phyloP scores from a whole-genome alignment of 371 early-diverging fungal genomes.

The Mucor plumbeus region DNA sequence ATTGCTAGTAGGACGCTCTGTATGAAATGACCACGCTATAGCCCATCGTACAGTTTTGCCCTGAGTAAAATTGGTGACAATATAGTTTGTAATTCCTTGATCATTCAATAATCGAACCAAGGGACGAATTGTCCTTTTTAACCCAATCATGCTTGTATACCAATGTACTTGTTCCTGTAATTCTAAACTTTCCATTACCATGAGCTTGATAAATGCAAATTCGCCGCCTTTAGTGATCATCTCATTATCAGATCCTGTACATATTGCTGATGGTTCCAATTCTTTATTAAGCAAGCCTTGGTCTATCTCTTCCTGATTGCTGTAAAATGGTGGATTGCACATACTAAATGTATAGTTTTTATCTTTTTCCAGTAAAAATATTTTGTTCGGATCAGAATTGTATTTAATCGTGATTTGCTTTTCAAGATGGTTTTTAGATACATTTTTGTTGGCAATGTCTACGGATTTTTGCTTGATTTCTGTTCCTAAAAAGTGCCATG shows the following conservation, averaged over 20 bases:
- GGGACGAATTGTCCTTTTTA: conserved; percentile 54
- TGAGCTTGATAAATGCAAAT: conserved; percentile 56
- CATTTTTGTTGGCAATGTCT: conserved; percentile 62
- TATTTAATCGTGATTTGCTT: conserved; percentile 47
- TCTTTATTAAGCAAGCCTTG: conserved; percentile 46
- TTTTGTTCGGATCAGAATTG: conserved; percentile 36
- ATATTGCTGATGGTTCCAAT: conserved; percentile 54
- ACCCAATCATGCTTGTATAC: conserved; percentile 72
- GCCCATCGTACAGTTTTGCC: conserved; percentile 69
- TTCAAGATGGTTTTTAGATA: conserved; percentile 53
- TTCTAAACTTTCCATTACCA: conserved; percentile 62
- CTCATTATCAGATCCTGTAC: conserved; percentile 62
- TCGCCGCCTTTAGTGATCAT: conserved; percentile 77
- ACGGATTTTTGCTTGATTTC: conserved; percentile 61
- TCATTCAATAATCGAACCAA: conserved; percentile 42
- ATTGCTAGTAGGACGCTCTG: conserved; percentile 33
- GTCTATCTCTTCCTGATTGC: conserved; percentile 50
- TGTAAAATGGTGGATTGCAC: conserved; percentile 82
- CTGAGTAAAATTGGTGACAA: conserved; percentile 59
- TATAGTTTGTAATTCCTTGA: conserved; percentile 46
- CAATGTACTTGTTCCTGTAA: conserved; percentile 52
- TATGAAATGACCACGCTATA: conserved; percentile 68
- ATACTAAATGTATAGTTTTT: conserved; percentile 60
- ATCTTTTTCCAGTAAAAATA: conserved; percentile 31
- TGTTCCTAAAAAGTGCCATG: conserved; percentile 65